Base-by-base conservation (phyloP, 2,329 filamentous ascomycete genomes). In the Stachybotrys elegans region DNA sequence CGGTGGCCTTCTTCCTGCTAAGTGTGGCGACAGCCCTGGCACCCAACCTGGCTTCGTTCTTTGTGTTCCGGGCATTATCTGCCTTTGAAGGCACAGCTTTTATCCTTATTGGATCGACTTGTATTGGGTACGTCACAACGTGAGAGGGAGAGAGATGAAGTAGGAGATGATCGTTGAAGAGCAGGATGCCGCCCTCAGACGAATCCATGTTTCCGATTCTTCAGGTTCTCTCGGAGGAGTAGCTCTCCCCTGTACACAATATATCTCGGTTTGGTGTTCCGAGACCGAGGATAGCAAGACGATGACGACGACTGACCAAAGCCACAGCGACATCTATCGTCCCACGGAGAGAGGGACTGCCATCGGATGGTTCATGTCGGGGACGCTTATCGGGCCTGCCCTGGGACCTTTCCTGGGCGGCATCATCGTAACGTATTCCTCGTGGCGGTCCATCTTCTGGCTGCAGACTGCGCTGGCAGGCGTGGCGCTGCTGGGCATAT, bases 61-160 rank as follows among this genome's bases (percentile, higher is more conserved):
- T 86, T 58, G 71, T 88, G 41, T 88, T 91, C 57, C 79, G 86
- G 6, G 78, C 87, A 38, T 68, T 88, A 22, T 86, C 84, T 1
- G 87, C 85, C 0, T 85, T 89, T 53, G 81, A 86, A 63, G 86
- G 86, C 13, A 89, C 85, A 0, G 79, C 81, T 0, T 88, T 91
- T 51, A 70, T 91, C 12, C 78, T 88, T 11, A 78, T 89, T 32
- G 87, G 86, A 1, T 79, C 79, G 12, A 78, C 81, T 3, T 83
- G 83, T 43, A 81, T 90, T 44, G 83, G 83, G 71, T 72, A 53
- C 48, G 63, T 75, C 11, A 40, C n/a, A n/a, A n/a, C n/a, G n/a
- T n/a, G n/a, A n/a, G n/a, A n/a, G n/a, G n/a, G n/a, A n/a, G n/a
- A n/a, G n/a, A n/a, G n/a, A n/a, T n/a, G n/a, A n/a, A n/a, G n/a